Conservation (phyloP, 352 stramenopile genomes). For the Halophytophthora batemanensis region DNA sequence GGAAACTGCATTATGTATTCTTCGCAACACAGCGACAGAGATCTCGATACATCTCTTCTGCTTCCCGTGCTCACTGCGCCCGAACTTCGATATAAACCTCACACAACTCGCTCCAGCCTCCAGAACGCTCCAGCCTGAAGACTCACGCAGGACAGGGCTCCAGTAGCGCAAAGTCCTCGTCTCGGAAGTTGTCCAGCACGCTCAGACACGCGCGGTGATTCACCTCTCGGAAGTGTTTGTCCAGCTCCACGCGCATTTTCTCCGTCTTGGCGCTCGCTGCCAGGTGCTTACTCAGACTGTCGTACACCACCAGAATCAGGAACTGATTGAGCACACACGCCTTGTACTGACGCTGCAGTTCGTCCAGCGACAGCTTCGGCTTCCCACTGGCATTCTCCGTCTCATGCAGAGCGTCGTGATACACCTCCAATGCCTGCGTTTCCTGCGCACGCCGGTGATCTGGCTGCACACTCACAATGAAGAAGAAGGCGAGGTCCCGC, state of each 20-base stretch:
- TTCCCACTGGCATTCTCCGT: constrained; percentile 10
- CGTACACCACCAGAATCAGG: constrained; percentile 76
- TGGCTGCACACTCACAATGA: constrained; percentile 69
- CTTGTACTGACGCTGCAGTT: constrained; percentile 54
- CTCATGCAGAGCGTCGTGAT: constrained; percentile 28
- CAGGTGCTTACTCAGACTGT: constrained; percentile 75
- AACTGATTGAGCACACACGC: constrained; percentile 80
- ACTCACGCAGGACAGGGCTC: constrained; percentile 6
- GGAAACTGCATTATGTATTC: too few species aligned
- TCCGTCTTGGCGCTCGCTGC: constrained; percentile 67
- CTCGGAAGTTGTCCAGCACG: constrained; percentile 53
- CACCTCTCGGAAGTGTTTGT: constrained; percentile 67
- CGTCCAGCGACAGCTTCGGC: constrained; percentile 25
- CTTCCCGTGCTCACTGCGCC: too few species aligned
- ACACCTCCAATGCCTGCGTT: constrained; percentile 32
- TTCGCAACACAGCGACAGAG: too few species aligned
- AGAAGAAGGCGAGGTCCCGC: constrained; percentile 80
- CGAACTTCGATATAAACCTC: neutral
- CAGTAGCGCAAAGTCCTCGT: constrained; percentile 25
- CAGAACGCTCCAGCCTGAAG: constrained; percentile 1
- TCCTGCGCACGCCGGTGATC: constrained; percentile 45
- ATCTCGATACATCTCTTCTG: too few species aligned
- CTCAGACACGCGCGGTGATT: constrained; percentile 63
- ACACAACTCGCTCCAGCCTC: constrained; percentile 1
- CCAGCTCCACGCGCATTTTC: constrained; percentile 54